A percentile compares a stretch with the other conserved stretches of the same genome.
phyloP scores from a whole-genome alignment of 169 alveolate genomes.

The Perkinsus chesapeaki region DNA sequence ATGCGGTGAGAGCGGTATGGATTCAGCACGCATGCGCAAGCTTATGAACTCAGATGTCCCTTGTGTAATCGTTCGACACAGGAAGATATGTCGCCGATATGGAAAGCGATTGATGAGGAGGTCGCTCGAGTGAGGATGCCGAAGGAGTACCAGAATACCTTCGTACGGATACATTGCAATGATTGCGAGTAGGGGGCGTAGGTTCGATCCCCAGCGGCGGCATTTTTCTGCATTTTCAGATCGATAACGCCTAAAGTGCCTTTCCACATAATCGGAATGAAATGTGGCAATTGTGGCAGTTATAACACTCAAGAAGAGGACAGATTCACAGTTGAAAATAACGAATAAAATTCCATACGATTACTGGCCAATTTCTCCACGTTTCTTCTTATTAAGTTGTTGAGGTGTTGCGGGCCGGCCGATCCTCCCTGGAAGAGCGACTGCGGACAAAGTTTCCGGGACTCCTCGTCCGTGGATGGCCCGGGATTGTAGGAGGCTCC shows the following conservation, averaged over 20 bases:
- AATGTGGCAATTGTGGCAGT: conserved; percentile 29
- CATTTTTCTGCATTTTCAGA: not conserved
- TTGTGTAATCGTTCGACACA: not conserved
- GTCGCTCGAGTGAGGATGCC: conserved; percentile 27
- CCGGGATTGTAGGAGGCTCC: no score
- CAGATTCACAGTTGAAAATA: not conserved
- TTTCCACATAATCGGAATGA: conserved; percentile 27
- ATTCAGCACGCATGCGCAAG: not conserved
- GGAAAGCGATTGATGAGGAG: conserved; percentile 36
- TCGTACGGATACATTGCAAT: conserved; percentile 27
- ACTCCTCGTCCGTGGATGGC: no score
- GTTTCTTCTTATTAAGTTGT: no score
- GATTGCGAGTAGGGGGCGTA: conserved; percentile 14
- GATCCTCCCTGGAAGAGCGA: no score
- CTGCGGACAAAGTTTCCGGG: no score
- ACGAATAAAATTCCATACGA: no score
- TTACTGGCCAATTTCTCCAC: no score
- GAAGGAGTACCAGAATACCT: conserved; percentile 12
- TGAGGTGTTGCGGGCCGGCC: no score
- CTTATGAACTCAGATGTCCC: not conserved
- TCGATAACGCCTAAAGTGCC: conserved; percentile 12
- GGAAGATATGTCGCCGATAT: conserved; percentile 20
- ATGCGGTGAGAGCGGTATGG: not conserved
- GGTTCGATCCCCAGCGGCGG: conserved; percentile 3
- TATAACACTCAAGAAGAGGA: conserved; percentile 27